A percentile compares a stretch with the other conserved stretches of the same genome.
These are phyloP conservation scores for Neurospora sp. DNA, from an alignment of 495 filamentous ascomycete species.

Conservation along the genomic window DNA sequence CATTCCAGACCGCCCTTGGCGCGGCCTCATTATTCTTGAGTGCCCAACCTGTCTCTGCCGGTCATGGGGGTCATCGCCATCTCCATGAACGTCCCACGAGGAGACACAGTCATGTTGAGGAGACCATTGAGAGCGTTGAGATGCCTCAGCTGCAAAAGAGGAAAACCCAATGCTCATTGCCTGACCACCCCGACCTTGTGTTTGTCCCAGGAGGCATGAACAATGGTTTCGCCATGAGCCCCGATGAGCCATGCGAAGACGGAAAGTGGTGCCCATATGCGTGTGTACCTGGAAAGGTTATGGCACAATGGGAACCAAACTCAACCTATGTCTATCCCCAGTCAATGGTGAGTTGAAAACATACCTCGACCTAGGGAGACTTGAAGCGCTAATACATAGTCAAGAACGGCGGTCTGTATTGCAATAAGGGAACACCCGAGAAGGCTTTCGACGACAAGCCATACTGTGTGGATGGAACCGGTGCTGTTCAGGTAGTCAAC, in stretches of 20 bases:
- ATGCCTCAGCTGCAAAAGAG: conserved; percentile 24
- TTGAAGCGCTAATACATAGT: conserved; percentile 17
- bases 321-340: conserved; percentile 58
- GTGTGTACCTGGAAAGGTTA: conserved; percentile 65
- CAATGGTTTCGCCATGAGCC: conserved; percentile 76
- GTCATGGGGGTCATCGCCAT: conserved; percentile 23
- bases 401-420: conserved; percentile 71
- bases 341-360: conserved; percentile 55
- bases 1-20: conserved; percentile 38
- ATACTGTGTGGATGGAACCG: conserved; percentile 66
- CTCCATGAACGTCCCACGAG: conserved; percentile 24
- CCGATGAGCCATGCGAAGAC: conserved; percentile 59
- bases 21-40: conserved; percentile 36
- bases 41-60: conserved; percentile 21
- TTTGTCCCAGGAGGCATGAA: conserved; percentile 54
- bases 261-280: conserved; percentile 71
- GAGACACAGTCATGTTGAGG: conserved; percentile 20
- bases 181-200: conserved; percentile 57
- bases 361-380: background rate
- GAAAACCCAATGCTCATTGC: conserved; percentile 51
- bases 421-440: conserved; percentile 56
- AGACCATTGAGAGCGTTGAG: conserved; percentile 13
- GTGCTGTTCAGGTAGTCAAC: conserved; percentile 53
- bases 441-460: conserved; percentile 62
- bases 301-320: conserved; percentile 68